These are phyloP conservation scores for Pisolithus orientalis DNA, from an alignment of 768 basidiomycete species.

Conservation along the genomic window DNA sequence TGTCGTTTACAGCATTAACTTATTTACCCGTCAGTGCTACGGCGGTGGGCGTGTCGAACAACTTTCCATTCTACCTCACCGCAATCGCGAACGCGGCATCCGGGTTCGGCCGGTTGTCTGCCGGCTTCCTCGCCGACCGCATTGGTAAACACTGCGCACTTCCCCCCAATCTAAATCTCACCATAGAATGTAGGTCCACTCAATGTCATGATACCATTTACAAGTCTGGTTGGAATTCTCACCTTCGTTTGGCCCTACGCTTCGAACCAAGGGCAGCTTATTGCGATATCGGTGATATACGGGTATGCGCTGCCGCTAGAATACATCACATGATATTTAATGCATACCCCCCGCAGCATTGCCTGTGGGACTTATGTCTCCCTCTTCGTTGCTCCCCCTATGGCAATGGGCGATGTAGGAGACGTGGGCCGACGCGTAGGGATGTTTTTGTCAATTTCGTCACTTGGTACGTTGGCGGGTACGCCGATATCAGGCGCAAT, in stretches of 20 bases:
- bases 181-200: conserved; percentile 42
- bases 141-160: conserved; percentile 30
- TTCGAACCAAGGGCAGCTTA: conserved; percentile 37
- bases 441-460: conserved; percentile 54
- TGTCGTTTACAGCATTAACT: no score
- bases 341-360: conserved; percentile 32
- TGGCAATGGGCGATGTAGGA: conserved; percentile 50
- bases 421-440: conserved; percentile 65
- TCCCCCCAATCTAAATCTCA: background rate
- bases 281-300: conserved; percentile 54
- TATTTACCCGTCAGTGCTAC: conserved; percentile 13
- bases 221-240: conserved; percentile 58
- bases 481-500: conserved; percentile 52
- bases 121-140: conserved; percentile 49
- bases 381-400: conserved; percentile 49
- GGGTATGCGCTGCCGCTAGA: conserved; percentile 38
- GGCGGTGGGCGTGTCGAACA: no score
- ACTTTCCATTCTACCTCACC: no score
- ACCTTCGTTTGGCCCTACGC: conserved; percentile 51
- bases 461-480: conserved; percentile 59
- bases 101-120: conserved; percentile 32
- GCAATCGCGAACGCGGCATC: no score
- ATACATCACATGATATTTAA: background rate
- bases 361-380: conserved; percentile 58
- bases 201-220: conserved; percentile 26